Base-by-base conservation (phyloP, 768 basidiomycete species). In the Russula virescens region DNA sequence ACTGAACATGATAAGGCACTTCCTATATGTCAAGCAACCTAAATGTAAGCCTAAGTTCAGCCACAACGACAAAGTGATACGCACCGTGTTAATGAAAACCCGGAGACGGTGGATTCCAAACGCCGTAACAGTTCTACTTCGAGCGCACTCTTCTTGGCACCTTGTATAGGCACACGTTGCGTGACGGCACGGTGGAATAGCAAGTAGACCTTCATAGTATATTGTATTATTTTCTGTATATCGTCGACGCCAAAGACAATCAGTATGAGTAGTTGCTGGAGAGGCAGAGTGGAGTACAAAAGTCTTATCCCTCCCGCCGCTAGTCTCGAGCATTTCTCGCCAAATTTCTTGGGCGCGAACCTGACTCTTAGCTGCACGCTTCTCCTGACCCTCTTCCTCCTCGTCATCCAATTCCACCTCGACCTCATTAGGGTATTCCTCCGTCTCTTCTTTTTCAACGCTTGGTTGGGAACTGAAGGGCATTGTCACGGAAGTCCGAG, bases 221-320 rank as follows among this genome's bases (percentile, higher is more conserved):
- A 94, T 77, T 94, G 91, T 60, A 94, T 84, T 59, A 92, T 69
- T 91, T 94, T 94, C 91, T 93, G 66, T 53, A 45, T 55, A 65
- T 55, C 35, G 31, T 18, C 35, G 14, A 35, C 19, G 21, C 46
- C 46, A 49, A 49, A 35, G 52, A 38, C 19, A 48, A 51, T 58
- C 55, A 43, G 49, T 42, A 28, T 26, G 46, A 25, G 50, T 25
- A 50, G 35, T 23, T 40, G 25, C 31, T 53, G 40, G 45, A 63
- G 45, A 42, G 34, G 38, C 46, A 50, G 51, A 49, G 40, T 50
- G 48, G 81, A 89, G 70, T 75, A 93, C 91, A 71, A 94, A 87
- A 31, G 85, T 83, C 76, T 94, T 94, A 74, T 94, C 91, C 68
- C 91, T 80, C 55, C 91, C 91, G 66, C 83, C 80, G 68, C 87